Percentiles rank a stretch among this genome's conserved stretches.
Conservation (phyloP, 352 stramenopile species). For the Globisporangium parvum region DNA sequence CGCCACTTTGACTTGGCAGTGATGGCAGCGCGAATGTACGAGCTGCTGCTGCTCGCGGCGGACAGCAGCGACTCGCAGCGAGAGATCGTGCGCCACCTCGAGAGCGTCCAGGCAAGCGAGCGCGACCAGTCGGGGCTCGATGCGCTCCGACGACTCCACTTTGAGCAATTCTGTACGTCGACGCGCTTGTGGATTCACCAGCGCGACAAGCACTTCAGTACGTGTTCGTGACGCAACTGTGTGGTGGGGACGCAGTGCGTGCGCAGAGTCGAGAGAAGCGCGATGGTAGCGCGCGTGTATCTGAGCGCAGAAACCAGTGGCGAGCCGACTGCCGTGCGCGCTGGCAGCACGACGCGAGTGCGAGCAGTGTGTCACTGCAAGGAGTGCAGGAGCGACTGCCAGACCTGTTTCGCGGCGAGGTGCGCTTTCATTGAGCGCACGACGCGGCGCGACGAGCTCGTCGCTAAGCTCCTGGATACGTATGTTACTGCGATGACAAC, state of each 20-base stretch:
- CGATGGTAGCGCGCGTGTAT: constrained; percentile 16
- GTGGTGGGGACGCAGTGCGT: constrained; percentile 22
- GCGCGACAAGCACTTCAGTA: background rate
- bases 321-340: constrained; percentile 28
- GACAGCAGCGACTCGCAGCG: constrained; percentile 11
- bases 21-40: constrained; percentile 15
- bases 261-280: constrained; percentile 16
- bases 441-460: background rate
- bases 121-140: constrained; percentile 21
- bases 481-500: too few species aligned
- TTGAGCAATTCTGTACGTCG: constrained; percentile 36
- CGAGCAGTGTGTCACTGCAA: constrained; percentile 25
- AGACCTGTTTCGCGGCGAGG: constrained; percentile 32
- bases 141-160: constrained; percentile 37
- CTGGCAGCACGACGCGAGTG: constrained; percentile 19
- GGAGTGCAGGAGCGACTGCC: constrained; percentile 32
- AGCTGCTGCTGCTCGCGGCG: constrained; percentile 23
- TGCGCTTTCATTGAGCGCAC: constrained; percentile 4
- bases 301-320: constrained; percentile 28
- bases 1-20: background rate
- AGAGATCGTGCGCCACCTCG: constrained; percentile 36
- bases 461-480: too few species aligned
- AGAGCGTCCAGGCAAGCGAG: constrained; percentile 8
- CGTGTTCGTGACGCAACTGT: background rate
- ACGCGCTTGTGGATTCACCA: too few species aligned